A percentile compares a stretch with the other conserved stretches of the same genome.
These are phyloP conservation scores for Solanum chiquidenum DNA, from an alignment of 257 asterid species.

Conservation along the genomic window DNA sequence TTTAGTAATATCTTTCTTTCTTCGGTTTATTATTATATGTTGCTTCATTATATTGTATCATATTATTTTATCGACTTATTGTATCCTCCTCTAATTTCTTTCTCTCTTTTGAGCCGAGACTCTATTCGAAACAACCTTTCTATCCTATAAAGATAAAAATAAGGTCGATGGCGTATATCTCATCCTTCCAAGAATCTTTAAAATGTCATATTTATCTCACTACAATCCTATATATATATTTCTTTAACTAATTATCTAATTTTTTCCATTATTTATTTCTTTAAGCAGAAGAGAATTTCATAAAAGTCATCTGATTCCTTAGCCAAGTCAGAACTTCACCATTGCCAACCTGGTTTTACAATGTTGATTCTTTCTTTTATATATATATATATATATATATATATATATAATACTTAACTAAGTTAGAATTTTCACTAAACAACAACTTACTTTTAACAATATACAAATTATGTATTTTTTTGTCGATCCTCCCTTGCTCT, in stretches of 20 bases:
- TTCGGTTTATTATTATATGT: neutral
- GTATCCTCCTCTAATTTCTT: accelerated
- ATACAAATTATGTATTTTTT: neutral
- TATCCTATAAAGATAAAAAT: too few relatives aligned
- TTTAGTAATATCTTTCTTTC: neutral
- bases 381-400: neutral
- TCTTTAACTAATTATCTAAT: neutral
- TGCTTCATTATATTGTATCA: neutral
- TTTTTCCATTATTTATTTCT: neutral
- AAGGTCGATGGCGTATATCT: too few relatives aligned
- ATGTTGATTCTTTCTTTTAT: neutral
- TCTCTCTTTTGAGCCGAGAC: neutral
- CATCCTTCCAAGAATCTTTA: neutral
- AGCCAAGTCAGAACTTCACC: conserved; percentile 4
- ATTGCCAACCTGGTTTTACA: conserved; percentile 13
- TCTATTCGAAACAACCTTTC: too few relatives aligned
- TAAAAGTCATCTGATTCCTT: conserved; percentile 4
- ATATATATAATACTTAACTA: neutral
- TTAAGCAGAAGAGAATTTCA: neutral
- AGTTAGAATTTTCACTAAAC: neutral
- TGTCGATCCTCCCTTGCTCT: neutral
- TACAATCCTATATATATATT: neutral
- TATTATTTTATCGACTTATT: neutral
- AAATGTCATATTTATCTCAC: neutral
- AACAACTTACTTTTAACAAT: neutral